Evolutionary conservation across 2,329 filamentous ascomycete species (phyloP), one percentile per base, ranked within the genome.

Genomic region (Microsporum canis): DNA sequence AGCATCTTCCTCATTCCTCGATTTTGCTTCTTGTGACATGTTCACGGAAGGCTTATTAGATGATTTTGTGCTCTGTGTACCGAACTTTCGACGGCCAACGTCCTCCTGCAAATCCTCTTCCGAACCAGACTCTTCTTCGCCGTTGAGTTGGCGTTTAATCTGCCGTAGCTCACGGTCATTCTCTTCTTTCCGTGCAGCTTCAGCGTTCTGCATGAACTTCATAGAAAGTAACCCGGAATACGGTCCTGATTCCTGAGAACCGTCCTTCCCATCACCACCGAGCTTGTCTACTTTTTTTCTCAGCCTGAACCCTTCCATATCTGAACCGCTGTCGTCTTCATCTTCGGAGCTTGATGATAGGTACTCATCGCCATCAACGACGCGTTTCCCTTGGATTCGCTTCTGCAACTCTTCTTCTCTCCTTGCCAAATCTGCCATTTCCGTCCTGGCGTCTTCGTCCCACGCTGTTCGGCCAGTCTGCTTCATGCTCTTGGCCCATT

Each of bases 131-230:
- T 23, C 17, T 33, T 86, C 85, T 47, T 82, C 82, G 1, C 80
- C 80, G 57, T 36, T 63, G 27, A 96, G 78, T 56, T 92, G 88
- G 61, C 84, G 83, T 57, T 86, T 82, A 57, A 96, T 83, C 66
- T 84, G 80, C 71, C 77, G 80, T 10, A 89, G 77, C 61, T 89
- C 83, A 61, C 88, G 87, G 67, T 96, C 89, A 66, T 97, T 96
- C 61, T 85, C 82, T 64, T 87, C 84, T 72, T 87, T 91, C 68
- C 85, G 84, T 41, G 85, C 80, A 33, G 87, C 88, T 69, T 96
- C 91, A 1, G 91, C 89, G 66, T 87, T 90, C 68, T 87, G 85
- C 94, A 99, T 97, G 72, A 99, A 99, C 63, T 89, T 89, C 87
- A 99, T 90, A 58, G 83, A 82, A 73, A 89, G 85, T 5, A 99